These are phyloP conservation scores for Fistulifera pelliculosa DNA, from an alignment of 108 stramenopile genomes.

Conservation along the genomic window DNA sequence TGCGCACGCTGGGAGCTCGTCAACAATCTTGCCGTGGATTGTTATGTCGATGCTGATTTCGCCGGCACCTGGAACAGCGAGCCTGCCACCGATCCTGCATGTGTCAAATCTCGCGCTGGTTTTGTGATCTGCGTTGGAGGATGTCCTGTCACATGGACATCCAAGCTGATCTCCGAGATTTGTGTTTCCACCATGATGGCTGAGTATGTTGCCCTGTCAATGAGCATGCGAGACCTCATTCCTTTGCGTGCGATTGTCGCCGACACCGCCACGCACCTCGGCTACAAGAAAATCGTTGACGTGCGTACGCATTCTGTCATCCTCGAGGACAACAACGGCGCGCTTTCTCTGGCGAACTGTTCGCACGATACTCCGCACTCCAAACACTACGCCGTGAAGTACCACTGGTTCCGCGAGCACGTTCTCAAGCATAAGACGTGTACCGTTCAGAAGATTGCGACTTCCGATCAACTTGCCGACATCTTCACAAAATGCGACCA, in stretches of 20 bases:
- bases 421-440: not conserved
- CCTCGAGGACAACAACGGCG: slow-evolving; percentile 39
- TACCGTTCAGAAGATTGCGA: no score
- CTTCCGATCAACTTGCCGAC: no score
- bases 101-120: slow-evolving; percentile 28
- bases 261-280: slow-evolving; percentile 10
- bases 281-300: not conserved
- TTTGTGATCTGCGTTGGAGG: slow-evolving; percentile 18
- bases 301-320: slow-evolving; percentile 8
- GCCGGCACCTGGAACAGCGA: slow-evolving; percentile 16
- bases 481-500: no score
- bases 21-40: slow-evolving; percentile 19
- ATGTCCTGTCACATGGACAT: slow-evolving; percentile 12
- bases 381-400: slow-evolving; percentile 36
- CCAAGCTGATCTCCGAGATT: slow-evolving; percentile 30
- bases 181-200: slow-evolving; percentile 34
- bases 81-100: slow-evolving; percentile 12
- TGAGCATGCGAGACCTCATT: slow-evolving; percentile 19
- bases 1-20: no score
- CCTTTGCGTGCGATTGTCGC: slow-evolving; percentile 19
- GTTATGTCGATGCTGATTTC: slow-evolving; percentile 32
- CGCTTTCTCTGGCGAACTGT: slow-evolving; percentile 9
- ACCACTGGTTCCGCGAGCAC: slow-evolving; percentile 39
- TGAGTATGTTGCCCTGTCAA: slow-evolving; percentile 33
- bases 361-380: slow-evolving; percentile 28